These are phyloP conservation scores for Eucalyptus shirleyi DNA, from an alignment of 345 rosid genomes.

Conservation along the genomic window DNA sequence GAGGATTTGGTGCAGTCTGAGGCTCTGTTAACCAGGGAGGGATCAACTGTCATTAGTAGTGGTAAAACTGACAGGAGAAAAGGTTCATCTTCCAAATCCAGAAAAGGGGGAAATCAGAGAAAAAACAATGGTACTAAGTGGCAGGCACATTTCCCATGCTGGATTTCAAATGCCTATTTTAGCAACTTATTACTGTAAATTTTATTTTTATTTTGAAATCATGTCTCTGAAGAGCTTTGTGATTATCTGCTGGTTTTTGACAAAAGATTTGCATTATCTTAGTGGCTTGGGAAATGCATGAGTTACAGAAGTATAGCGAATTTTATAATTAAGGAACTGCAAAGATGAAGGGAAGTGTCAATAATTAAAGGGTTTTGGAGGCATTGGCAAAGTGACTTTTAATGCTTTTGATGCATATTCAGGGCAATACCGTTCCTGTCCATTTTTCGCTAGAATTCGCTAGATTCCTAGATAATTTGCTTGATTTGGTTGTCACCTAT, in stretches of 20 bases:
- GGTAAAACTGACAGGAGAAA: constrained; percentile 18
- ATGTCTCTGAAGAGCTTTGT: not conserved
- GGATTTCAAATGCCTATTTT: not conserved
- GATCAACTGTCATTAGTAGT: constrained; percentile 6
- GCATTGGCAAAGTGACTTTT: not conserved
- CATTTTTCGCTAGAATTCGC: not conserved
- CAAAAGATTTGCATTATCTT: not conserved
- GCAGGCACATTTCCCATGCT: not conserved
- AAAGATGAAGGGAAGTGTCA: not conserved
- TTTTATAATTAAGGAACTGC: not conserved
- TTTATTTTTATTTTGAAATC: not conserved
- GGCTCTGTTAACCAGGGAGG: constrained; percentile 58
- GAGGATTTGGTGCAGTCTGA: constrained; percentile 87
- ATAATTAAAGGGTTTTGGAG: not conserved
- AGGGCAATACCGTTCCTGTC: not conserved
- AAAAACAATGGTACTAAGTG: constrained; percentile 31
- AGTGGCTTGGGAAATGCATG: not conserved
- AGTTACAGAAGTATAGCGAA: not conserved
- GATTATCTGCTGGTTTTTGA: not conserved
- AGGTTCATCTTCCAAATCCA: constrained; percentile 33
- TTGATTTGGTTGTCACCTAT: not conserved
- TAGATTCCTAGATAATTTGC: not conserved
- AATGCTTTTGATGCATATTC: not conserved
- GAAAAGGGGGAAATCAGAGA: constrained; percentile 24
- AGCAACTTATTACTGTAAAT: not conserved